These are phyloP conservation scores for Centella asiatica DNA, from an alignment of 129 eudicot genomes.

Conservation along the genomic window DNA sequence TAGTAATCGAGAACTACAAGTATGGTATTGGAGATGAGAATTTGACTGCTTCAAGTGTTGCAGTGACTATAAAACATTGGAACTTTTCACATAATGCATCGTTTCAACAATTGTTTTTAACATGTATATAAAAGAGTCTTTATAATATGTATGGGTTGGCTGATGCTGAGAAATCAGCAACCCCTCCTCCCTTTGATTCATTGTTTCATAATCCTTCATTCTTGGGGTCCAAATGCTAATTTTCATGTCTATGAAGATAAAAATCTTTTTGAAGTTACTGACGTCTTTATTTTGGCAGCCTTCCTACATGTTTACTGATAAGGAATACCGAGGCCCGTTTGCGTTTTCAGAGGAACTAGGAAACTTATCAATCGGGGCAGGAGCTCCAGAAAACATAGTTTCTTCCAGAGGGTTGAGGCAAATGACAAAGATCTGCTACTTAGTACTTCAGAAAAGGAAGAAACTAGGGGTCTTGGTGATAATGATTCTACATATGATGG, in stretches of 20 bases:
- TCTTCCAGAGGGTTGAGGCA: slow-evolving; percentile 53
- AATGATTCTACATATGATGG: slow-evolving; percentile 47
- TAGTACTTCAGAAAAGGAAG: slow-evolving; percentile 69
- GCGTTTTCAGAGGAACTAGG: slow-evolving; percentile 80
- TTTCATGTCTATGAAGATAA: background rate
- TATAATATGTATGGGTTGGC: too few species aligned
- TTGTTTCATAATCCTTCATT: too few species aligned
- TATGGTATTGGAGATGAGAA: too few species aligned
- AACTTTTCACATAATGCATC: too few species aligned
- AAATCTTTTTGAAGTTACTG: background rate
- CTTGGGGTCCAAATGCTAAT: too few species aligned
- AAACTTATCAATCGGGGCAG: slow-evolving; percentile 51
- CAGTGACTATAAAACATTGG: too few species aligned
- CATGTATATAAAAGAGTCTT: too few species aligned
- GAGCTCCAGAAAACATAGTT: slow-evolving; percentile 31
- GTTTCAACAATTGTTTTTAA: too few species aligned
- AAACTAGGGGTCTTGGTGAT: slow-evolving; percentile 29
- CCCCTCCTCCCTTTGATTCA: too few species aligned
- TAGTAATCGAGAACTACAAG: too few species aligned
- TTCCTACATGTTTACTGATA: slow-evolving; percentile 87
- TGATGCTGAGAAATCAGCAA: too few species aligned
- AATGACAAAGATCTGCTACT: slow-evolving; percentile 72
- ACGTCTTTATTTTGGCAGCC: slow-evolving; percentile 48
- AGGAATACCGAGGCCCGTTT: slow-evolving; percentile 90
- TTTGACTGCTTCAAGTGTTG: too few species aligned